Evolutionary conservation across 1,284 basidiomycete genomes (phyloP).

Genomic region (Puccinia horiana): DNA sequence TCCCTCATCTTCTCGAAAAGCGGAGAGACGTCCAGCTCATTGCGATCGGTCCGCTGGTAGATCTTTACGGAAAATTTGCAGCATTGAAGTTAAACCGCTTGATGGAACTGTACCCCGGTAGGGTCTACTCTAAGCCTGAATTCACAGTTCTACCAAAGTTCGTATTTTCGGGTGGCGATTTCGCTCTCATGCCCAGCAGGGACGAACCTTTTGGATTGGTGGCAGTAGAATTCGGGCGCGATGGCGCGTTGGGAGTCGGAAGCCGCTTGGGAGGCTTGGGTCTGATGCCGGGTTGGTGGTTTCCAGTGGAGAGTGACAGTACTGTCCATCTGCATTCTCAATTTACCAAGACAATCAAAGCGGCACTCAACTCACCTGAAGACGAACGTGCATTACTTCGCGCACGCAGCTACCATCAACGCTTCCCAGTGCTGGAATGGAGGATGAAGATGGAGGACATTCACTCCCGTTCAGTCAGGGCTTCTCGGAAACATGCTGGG

Average conservation of each 20-base stretch:
- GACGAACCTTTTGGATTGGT: constrained; percentile 93
- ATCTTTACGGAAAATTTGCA: constrained; percentile 87
- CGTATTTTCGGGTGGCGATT: constrained; percentile 88
- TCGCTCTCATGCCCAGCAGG: constrained; percentile 75
- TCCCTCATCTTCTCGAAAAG: constrained; percentile 83
- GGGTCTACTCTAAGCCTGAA: constrained; percentile 87
- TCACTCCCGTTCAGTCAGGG: constrained; percentile 76
- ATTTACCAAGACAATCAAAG: constrained; percentile 84
- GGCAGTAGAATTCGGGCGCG: constrained; percentile 89
- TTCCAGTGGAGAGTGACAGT: constrained; percentile 75
- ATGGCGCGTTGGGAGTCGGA: constrained; percentile 89
- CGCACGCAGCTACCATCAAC: constrained; percentile 84
- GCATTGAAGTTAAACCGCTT: constrained; percentile 85
- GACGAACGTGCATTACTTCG: constrained; percentile 86
- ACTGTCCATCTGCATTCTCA: constrained; percentile 90
- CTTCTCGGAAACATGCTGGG: constrained; percentile 70
- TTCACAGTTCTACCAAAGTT: constrained; percentile 86
- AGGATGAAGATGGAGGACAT: constrained; percentile 90
- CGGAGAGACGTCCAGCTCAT: constrained; percentile 80
- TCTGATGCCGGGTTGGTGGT: constrained; percentile 85
- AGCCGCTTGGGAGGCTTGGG: constrained; percentile 87
- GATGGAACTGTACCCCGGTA: constrained; percentile 90
- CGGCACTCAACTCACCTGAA: constrained; percentile 82
- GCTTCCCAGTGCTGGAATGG: constrained; percentile 95
- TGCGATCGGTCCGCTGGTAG: constrained; percentile 85